Evolutionary conservation across 2,329 filamentous ascomycete genomes (phyloP).

Genomic region (Shiraia bambusicola): DNA sequence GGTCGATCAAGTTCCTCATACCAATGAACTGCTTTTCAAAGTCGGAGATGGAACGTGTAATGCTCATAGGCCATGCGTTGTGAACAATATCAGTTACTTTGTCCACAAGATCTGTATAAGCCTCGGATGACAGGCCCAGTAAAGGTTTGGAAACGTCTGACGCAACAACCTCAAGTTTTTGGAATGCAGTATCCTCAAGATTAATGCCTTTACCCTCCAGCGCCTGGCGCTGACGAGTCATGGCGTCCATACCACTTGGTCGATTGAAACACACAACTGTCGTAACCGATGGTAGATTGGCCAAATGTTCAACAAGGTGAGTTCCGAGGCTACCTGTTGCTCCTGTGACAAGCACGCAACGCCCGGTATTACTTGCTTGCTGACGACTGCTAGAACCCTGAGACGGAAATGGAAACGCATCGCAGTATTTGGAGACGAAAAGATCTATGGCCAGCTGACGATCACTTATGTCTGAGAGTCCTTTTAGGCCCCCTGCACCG

Average conservation of each 20-base stretch:
- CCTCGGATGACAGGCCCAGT: conserved; percentile 50
- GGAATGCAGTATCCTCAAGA: conserved; percentile 4
- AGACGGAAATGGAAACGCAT: too few species aligned
- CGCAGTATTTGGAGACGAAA: too few species aligned
- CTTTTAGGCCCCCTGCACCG: too few species aligned
- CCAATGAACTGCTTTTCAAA: conserved; percentile 56
- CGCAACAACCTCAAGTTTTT: conserved; percentile 51
- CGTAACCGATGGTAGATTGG: conserved; percentile 29
- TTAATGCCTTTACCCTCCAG: conserved; percentile 18
- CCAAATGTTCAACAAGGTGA: conserved; percentile 39
- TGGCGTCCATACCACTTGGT: conserved; percentile 29
- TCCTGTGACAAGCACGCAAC: conserved; percentile 47
- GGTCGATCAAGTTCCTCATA: conserved; percentile 53
- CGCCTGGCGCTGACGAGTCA: conserved; percentile 40
- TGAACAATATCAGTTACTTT: conserved; percentile 55
- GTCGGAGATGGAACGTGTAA: conserved; percentile 52
- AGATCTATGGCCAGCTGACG: too few species aligned
- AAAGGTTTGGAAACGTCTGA: conserved; percentile 51
- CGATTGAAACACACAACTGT: conserved; percentile 52
- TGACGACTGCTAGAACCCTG: too few species aligned
- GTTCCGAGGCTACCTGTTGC: conserved; percentile 45
- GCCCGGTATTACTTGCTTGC: too few species aligned
- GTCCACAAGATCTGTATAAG: conserved; percentile 43
- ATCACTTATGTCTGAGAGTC: too few species aligned
- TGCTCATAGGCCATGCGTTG: conserved; percentile 59